Conservation (phyloP, 495 filamentous ascomycete genomes). For the Penicillium soppii region DNA sequence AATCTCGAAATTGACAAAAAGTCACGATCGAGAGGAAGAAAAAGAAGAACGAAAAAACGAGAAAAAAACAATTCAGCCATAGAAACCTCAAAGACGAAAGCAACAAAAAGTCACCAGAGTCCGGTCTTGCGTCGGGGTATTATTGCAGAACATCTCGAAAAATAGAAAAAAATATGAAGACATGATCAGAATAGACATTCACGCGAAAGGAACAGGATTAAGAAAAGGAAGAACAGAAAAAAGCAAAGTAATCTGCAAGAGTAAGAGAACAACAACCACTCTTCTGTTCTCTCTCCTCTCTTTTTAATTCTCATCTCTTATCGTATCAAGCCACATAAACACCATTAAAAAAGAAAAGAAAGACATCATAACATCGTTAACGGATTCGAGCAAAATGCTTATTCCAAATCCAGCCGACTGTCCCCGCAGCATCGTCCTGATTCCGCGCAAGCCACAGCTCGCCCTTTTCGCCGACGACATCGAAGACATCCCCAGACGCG, state of each 20-base stretch:
- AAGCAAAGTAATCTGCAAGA: too few relatives aligned
- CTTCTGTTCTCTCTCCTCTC: neutral
- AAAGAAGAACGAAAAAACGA: neutral
- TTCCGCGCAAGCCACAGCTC: constrained; percentile 98
- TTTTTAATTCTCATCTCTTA: neutral
- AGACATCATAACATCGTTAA: neutral
- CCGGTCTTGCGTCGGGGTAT: neutral
- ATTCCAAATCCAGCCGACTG: constrained; percentile 98
- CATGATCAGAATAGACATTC: neutral
- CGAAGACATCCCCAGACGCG: constrained; percentile 87
- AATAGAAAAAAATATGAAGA: constrained; percentile 8
- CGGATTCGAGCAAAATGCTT: constrained; percentile 67
- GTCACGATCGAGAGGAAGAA: neutral
- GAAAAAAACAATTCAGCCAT: neutral
- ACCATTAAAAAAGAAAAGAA: neutral
- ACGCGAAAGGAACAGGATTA: neutral
- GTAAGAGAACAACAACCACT: too few relatives aligned
- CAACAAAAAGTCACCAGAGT: neutral
- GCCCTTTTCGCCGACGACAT: constrained; percentile 91
- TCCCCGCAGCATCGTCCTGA: constrained; percentile 76
- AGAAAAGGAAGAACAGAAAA: neutral
- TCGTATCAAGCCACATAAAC: neutral
- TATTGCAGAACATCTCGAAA: neutral
- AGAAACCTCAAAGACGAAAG: neutral
- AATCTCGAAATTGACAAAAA: neutral